These are phyloP conservation scores for Neoarthrinium moseri DNA, from an alignment of 2,329 filamentous ascomycete species.

Conservation along the genomic window DNA sequence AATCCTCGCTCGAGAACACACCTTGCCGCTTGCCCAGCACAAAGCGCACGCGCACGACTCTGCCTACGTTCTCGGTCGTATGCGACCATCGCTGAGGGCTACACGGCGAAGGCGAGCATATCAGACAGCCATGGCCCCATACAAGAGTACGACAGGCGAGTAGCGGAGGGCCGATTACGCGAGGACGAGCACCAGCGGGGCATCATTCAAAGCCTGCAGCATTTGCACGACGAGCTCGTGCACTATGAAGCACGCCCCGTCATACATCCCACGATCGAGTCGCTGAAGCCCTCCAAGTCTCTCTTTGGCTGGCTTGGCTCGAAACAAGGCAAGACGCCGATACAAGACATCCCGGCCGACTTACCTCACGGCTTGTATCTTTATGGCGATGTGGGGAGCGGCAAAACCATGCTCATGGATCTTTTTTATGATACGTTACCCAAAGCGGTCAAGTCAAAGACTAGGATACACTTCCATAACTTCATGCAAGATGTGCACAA, in stretches of 20 bases:
- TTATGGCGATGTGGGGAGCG: conserved; percentile 93
- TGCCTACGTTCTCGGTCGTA: conserved; percentile 3
- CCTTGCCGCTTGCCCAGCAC: background rate
- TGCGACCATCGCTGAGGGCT: conserved; percentile 8
- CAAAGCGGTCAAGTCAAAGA: conserved; percentile 74
- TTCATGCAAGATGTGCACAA: conserved; percentile 99
- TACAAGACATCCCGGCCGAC: conserved; percentile 62
- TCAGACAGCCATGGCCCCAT: conserved; percentile 60
- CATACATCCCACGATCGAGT: conserved; percentile 74
- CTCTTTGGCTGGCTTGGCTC: conserved; percentile 62
- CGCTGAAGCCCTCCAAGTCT: conserved; percentile 57
- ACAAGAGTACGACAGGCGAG: conserved; percentile 82
- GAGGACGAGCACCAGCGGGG: conserved; percentile 92
- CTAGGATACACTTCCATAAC: conserved; percentile 96
- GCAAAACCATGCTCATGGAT: conserved; percentile 99
- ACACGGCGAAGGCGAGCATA: background rate
- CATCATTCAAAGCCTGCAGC: conserved; percentile 86
- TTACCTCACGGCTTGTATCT: conserved; percentile 90
- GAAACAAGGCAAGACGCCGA: conserved; percentile 34
- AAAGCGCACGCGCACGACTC: background rate
- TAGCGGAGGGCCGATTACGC: conserved; percentile 69
- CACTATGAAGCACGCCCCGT: conserved; percentile 73
- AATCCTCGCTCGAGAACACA: background rate
- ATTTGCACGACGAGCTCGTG: conserved; percentile 79
- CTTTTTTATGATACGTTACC: conserved; percentile 94